Evolutionary conservation across 192 early-diverging fungal species (phyloP).

Genomic region (Coemansia asiatica): DNA sequence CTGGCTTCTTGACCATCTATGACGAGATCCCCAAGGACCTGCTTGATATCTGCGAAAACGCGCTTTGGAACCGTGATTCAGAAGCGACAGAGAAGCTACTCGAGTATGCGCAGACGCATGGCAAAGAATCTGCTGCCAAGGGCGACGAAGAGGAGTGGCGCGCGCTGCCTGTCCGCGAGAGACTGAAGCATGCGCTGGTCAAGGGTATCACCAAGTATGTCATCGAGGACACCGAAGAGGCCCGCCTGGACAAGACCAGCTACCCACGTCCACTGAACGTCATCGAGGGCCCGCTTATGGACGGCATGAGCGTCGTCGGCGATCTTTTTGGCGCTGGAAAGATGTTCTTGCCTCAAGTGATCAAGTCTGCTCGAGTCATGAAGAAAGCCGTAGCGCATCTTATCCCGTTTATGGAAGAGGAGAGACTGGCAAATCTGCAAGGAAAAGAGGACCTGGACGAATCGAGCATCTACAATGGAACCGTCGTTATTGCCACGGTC

Average conservation of each 20-base stretch:
- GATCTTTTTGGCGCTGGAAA: conserved; percentile 93
- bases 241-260: conserved; percentile 66
- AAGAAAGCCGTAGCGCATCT: conserved; percentile 96
- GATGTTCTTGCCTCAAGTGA: conserved; percentile 99
- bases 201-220: conserved; percentile 95
- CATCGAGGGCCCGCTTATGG: conserved; percentile 96
- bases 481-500: conserved; percentile 90
- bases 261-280: conserved; percentile 92
- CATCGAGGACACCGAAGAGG: conserved; percentile 93
- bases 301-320: conserved; percentile 90
- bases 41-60: conserved; percentile 87
- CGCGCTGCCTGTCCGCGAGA: conserved; percentile 63
- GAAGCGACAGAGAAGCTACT: conserved; percentile 94
- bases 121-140: conserved; percentile 65
- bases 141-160: conserved; percentile 88
- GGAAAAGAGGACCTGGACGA: conserved; percentile 54
- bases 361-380: conserved; percentile 96
- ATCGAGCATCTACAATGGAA: conserved; percentile 82
- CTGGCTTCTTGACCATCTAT: conserved; percentile 93
- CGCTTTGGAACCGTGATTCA: conserved; percentile 88
- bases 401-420: conserved; percentile 91
- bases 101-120: conserved; percentile 80
- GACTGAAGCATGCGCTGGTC: conserved; percentile 81
- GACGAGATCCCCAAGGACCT: conserved; percentile 96
- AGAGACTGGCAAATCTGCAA: conserved; percentile 76